Conservation (phyloP, 495 filamentous ascomycete species). For the Aspergillus olivimuriae region DNA sequence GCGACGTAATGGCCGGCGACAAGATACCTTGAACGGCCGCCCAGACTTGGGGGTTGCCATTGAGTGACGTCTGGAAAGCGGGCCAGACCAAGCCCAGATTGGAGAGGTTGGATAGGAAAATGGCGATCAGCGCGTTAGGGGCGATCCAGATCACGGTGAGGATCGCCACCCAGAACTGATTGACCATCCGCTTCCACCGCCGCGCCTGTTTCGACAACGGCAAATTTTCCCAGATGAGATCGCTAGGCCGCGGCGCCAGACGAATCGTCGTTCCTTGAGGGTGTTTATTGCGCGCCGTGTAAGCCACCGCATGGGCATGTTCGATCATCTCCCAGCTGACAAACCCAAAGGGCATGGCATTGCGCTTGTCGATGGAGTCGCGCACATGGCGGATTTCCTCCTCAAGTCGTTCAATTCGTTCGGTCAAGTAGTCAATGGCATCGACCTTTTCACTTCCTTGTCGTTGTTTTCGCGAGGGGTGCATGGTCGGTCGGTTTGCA, state of each 20-base stretch:
- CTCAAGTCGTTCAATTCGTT: conserved; percentile 77
- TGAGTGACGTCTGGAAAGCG: conserved; percentile 59
- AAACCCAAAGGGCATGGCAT: conserved; percentile 87
- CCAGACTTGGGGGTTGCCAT: conserved; percentile 60
- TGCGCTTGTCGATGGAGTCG: conserved; percentile 73
- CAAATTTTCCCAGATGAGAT: conserved; percentile 96
- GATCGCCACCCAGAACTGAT: conserved; percentile 73
- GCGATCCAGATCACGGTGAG: conserved; percentile 85
- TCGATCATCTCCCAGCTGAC: conserved; percentile 84
- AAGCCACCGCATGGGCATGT: conserved; percentile 84
- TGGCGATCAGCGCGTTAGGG: conserved; percentile 92
- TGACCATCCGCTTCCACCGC: conserved; percentile 65
- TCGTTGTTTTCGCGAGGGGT: conserved; percentile 65
- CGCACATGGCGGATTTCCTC: conserved; percentile 77
- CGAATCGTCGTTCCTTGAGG: conserved; percentile 71
- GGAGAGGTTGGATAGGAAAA: conserved; percentile 80
- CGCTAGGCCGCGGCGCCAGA: conserved; percentile 80
- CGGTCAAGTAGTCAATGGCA: conserved; percentile 87
- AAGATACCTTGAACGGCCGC: conserved; percentile 88
- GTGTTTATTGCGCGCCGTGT: conserved; percentile 69
- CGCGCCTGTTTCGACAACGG: conserved; percentile 58
- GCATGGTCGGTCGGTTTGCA: conserved; percentile 67
- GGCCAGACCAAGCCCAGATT: conserved; percentile 79
- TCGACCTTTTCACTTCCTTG: conserved; percentile 58
- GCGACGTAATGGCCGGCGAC: conserved; percentile 83